Base-by-base conservation (phyloP, 1,284 basidiomycete species). In the Moesziomyces parantarcticus region DNA sequence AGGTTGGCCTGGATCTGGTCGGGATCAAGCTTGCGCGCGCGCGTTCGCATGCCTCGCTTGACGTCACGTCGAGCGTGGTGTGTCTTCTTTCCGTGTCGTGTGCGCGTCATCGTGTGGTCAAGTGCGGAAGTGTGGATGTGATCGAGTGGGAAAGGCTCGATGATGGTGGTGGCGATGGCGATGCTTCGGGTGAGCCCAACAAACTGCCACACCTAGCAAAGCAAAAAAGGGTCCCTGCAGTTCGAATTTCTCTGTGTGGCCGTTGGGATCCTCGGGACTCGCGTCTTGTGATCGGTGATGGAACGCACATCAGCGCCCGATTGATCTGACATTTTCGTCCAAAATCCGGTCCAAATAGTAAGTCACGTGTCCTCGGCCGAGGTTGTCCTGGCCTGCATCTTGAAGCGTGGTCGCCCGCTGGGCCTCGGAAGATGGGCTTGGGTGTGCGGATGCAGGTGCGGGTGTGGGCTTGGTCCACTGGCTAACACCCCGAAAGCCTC, bases 1-100 rank as follows among this genome's bases (percentile, higher is more conserved):
- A 83, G 73, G 52, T 78, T 82, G 34, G 63, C 71, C 49, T 82
- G 77, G 42, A 83, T 75, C 57, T 83, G 82, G 50, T 83, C 82
- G 7, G 72, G 62, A 39, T 83, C 81, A 9, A 83, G 77, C 50
- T 75, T 81, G 21, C 80, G 71, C n/a, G 81, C 81, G 34, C 82
- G 73, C 23, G 82, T 83, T 25, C 82, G 70, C 52, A 80, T 77
- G 40, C 69, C 79, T 21, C 82, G 74, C 43, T 79, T 81, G 44
- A 83, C 71, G 62, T 83, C 82, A 43, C 82, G 62, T 18, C 82
- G 74, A 18, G 76, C 82, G 67, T 83, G 81, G 50, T 83, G 82
- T 6, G 66, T 82, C 43, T 80, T 76, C 68, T 83, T 83, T 50
- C 65, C 67, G 58, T 81, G 81, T 57, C 75, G 56, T 52, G 80